Base-by-base conservation (phyloP, 805 yeast species). In the Scheffersomyces stipitis region DNA sequence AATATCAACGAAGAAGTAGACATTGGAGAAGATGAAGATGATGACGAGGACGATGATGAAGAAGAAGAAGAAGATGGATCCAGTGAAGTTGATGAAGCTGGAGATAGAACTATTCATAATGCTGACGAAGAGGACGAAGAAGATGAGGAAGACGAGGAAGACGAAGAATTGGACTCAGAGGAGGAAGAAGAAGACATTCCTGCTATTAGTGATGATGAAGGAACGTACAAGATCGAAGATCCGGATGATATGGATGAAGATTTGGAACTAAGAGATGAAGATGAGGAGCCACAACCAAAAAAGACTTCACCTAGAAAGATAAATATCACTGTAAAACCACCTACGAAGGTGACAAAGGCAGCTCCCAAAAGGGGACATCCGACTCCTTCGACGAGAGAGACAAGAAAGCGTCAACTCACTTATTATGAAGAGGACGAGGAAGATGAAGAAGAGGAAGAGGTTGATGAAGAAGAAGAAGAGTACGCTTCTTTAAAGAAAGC, bases 211-310 rank as follows among this genome's bases (percentile, higher is more conserved):
- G 62, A 57, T 12, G 64, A 60, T 15, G 68, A 60, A 37, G 66
- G 59, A 18, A 46, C 46, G 28, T 59, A 57, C 33, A 49, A 54
- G 35, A 45, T 58, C 7, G 67, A 62, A 37, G 70, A 63, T 34
- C 60, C 60, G 2, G 69, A 64, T 40, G 67, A 62, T 17, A 55
- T 60, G 22, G 68, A 64, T 33, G 69, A 64, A 22, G 66, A 62
- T 41, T 48, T 61, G 36, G 70, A 64, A 26, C 42, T 61, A 15
- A 40, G 51, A 29, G 66, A 57, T 3, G 66, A 64, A 9, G 56
- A 46, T 14, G 53, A 46, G 18, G 52, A 49, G 3, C 52, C 48
- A 32, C 56, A 46, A 18, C 37, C 33, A 65, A 33, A 58, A 50
- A 32, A 42, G 13, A 14, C 15, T 7, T 28, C 26, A 4, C 41